Conservation (phyloP, 2,329 filamentous ascomycete genomes). For the Rhynchosporium agropyri region DNA sequence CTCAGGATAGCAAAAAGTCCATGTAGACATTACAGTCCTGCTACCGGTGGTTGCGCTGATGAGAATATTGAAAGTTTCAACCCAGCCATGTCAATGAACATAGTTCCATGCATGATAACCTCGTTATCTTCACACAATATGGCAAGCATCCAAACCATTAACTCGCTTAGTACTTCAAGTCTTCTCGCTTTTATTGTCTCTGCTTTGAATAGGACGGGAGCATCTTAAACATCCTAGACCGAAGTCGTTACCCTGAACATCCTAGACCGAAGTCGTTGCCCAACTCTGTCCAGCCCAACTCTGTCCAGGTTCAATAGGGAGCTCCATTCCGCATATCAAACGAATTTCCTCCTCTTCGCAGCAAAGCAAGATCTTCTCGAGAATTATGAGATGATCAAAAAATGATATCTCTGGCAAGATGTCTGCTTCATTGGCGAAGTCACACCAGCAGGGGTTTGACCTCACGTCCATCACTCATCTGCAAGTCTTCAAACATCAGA, state of each 20-base stretch:
- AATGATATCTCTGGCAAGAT: background rate
- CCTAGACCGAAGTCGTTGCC: too few species aligned
- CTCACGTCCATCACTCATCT: constrained; percentile 52
- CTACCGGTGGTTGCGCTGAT: background rate
- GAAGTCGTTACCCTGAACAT: too few species aligned
- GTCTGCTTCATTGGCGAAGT: too few species aligned
- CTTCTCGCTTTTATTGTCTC: too few species aligned
- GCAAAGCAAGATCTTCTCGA: constrained; percentile 4
- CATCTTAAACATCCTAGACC: too few species aligned
- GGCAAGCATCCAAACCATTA: too few species aligned
- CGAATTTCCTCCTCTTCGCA: background rate
- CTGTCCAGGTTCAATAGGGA: too few species aligned
- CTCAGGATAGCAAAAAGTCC: background rate
- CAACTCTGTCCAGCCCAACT: background rate
- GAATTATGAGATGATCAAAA: background rate
- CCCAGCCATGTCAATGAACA: background rate
- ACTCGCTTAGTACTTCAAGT: too few species aligned
- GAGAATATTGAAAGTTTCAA: background rate
- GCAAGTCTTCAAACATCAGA: constrained; percentile 58
- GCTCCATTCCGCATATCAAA: background rate
- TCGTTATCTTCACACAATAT: background rate
- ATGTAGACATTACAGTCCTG: background rate
- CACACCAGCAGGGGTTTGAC: constrained; percentile 22
- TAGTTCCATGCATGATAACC: constrained; percentile 1
- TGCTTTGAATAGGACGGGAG: too few species aligned